Evolutionary conservation across 1,284 basidiomycete species (phyloP), one percentile per base, ranked within the genome.

Genomic region (Sporisorium exsertum): DNA sequence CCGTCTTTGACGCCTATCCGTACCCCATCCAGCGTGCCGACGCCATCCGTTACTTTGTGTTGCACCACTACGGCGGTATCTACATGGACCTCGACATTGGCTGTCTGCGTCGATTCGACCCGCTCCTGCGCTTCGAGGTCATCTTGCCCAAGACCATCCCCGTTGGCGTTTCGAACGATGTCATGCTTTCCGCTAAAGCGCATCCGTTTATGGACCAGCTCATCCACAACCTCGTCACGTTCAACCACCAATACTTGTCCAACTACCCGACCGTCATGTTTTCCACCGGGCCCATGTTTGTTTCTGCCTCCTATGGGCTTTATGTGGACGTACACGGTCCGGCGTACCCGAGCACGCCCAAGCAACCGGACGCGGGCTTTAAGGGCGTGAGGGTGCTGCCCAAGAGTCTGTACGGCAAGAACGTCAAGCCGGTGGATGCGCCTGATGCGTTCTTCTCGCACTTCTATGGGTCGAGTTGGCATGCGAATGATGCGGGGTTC

Each of bases 221-320:
- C 55, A 96, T 98, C 79, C 92, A 96, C 87, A 94, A 83, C 49
- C 90, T 98, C 72, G 89, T 91, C 81, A 91, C 91, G n/a, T 99
- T 96, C 86, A 93, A 98, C 87, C 94, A 96, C 86, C 90, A 91
- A 60, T 98, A 94, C 90, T 86, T 97, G 58, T 90, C 94, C 83
- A 95, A 97, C 87, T 99, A 99, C 82, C 96, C 97, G 33, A 99
- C 96, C 37, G 96, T 99, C 87, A 99, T 99, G 96, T 99, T 99
- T 88, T 94, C 94, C 54, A 99, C 97, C 0, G 96, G 96, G 1
- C 88, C 87, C 33, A 87, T 87, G 87, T 85, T 85, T 65, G 75
- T 86, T 42, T 84, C 81, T 15, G 84, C 84, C 7, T 69, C 80
- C 18, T 84, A 82, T 58, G 78, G 81, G 18, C 53, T 80, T 49